Percentiles rank a stretch among this genome's conserved stretches.
Conservation (phyloP, 345 rosid genomes). For the Tarenaya hassleriana region DNA sequence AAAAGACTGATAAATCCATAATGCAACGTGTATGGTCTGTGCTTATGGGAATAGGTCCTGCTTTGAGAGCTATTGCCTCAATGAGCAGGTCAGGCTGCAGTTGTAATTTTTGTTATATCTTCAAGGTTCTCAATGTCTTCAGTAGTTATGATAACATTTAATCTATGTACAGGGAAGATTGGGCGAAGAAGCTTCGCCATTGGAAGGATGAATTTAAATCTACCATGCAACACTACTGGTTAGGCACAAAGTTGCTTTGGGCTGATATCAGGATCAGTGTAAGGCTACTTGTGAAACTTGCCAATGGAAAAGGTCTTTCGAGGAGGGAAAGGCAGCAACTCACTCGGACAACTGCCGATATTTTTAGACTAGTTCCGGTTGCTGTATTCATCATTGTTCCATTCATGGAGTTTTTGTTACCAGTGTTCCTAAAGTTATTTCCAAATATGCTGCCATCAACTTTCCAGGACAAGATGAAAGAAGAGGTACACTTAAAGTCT, state of each 20-base stretch:
- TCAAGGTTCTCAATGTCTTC: slow-evolving; percentile 9
- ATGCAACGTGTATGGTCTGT: slow-evolving; percentile 49
- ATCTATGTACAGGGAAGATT: slow-evolving; percentile 63
- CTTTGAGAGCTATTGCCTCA: slow-evolving; percentile 80
- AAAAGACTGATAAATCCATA: slow-evolving; percentile 42
- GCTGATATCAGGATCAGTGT: slow-evolving; percentile 85
- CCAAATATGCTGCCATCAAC: slow-evolving; percentile 98
- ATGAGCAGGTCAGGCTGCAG: slow-evolving; percentile 73
- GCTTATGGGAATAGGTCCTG: slow-evolving; percentile 86
- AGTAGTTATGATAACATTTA: slow-evolving; percentile 20
- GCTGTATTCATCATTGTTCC: slow-evolving; percentile 93
- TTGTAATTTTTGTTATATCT: slow-evolving; percentile 13
- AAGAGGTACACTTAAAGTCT: slow-evolving; percentile 52
- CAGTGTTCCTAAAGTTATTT: slow-evolving; percentile 75
- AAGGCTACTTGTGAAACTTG: slow-evolving; percentile 78
- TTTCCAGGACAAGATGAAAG: slow-evolving; percentile 97
- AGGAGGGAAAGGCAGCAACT: slow-evolving; percentile 82
- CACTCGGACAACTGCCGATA: slow-evolving; percentile 78
- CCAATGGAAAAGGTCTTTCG: slow-evolving; percentile 84
- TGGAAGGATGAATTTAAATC: slow-evolving; percentile 93
- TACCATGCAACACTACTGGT: slow-evolving; percentile 86
- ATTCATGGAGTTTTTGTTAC: slow-evolving; percentile 95
- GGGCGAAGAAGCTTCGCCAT: slow-evolving; percentile 79
- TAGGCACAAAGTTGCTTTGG: slow-evolving; percentile 89
- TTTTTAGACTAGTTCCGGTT: slow-evolving; percentile 74